Base-by-base conservation (phyloP, 768 basidiomycete genomes). In the Pilatotrama ljubarskyi region DNA sequence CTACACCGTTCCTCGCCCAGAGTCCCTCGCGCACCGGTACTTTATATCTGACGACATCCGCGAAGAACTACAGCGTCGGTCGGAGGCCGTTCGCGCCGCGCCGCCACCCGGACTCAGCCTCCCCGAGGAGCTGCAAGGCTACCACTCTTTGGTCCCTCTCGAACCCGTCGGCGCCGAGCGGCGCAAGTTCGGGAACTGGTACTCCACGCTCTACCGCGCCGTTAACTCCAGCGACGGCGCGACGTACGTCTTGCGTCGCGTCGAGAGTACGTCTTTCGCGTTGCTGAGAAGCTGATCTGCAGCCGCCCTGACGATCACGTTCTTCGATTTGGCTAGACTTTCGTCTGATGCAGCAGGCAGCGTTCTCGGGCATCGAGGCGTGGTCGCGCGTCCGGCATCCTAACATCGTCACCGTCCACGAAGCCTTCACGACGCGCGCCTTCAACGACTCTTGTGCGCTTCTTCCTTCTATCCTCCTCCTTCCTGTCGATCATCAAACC, bases 381-480 rank as follows among this genome's bases (percentile, higher is more conserved):
- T 99, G 97, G 97, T 84, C 86, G 0, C 79, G 83, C 43, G 78
- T 98, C 56, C 82, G 78, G 17, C 96, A 98, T 75, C 95, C 97
- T 0, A 87, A 84, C 63, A 87, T 99, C 60, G 85, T 96, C 15
- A 73, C 84, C 9, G 77, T 98, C 20, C 82, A 84, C 49, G 97
- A 98, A 71, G 97, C 96, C 0, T 98, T 99, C 76, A 98, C 97
- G 0, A 96, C 96, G 0, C 83, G 88, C 26, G 85, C 91, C 0
- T 99, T 99, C 73, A 85, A 86, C 55, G 97, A 98, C 71, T 88
- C 87, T 66, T 98, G 95, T 96, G 68, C 51, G 88, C 78, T 14
- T 20, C 29, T 47, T 40, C 7, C 46, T 59, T 49, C n/a, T n/a
- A 9, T 26, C 49, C n/a, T 36, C n/a, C 54, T 54, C 58, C n/a